A percentile compares a stretch with the other conserved stretches of the same genome.
Evolutionary conservation across 164 flowering plant genomes (phyloP).

Genomic region (Tinospora cordifolia): DNA sequence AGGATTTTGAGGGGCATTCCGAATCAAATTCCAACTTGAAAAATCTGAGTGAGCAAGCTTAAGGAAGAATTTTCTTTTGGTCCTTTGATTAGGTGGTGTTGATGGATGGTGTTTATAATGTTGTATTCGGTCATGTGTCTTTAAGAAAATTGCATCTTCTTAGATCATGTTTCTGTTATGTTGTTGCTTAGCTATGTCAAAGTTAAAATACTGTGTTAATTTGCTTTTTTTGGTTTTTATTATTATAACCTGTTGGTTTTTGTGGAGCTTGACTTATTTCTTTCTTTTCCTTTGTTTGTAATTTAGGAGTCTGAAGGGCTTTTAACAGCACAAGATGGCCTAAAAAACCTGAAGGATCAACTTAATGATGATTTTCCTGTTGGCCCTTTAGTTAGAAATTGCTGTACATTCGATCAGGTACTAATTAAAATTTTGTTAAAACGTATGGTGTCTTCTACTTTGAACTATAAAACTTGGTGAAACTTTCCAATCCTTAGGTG

Average conservation of each 20-base stretch:
- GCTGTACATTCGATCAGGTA: slow-evolving; percentile 95
- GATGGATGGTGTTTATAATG: too few relatives aligned
- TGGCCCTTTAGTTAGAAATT: slow-evolving; percentile 78
- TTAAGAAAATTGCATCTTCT: too few relatives aligned
- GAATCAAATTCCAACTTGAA: slow-evolving; percentile 33
- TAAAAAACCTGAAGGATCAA: slow-evolving; percentile 78
- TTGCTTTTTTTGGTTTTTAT: too few relatives aligned
- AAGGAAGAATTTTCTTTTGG: too few relatives aligned
- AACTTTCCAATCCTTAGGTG: slow-evolving; percentile 7
- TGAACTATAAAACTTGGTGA: slow-evolving; percentile 1
- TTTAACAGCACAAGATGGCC: slow-evolving; percentile 57
- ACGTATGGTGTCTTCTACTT: not conserved
- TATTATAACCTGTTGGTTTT: too few relatives aligned
- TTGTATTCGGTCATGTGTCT: too few relatives aligned
- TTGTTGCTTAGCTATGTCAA: too few relatives aligned
- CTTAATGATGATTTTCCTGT: slow-evolving; percentile 74
- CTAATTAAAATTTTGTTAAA: not conserved
- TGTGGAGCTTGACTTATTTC: too few relatives aligned
- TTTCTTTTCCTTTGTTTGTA: slow-evolving; percentile 18
- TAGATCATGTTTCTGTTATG: too few relatives aligned
- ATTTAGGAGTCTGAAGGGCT: slow-evolving; percentile 69
- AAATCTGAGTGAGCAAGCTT: too few relatives aligned
- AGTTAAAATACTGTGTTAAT: too few relatives aligned
- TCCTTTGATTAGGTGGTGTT: too few relatives aligned
- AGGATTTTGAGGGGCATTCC: slow-evolving; percentile 85